Evolutionary conservation across 2,329 filamentous ascomycete species (phyloP).

Genomic region (Aspergillus sp.): DNA sequence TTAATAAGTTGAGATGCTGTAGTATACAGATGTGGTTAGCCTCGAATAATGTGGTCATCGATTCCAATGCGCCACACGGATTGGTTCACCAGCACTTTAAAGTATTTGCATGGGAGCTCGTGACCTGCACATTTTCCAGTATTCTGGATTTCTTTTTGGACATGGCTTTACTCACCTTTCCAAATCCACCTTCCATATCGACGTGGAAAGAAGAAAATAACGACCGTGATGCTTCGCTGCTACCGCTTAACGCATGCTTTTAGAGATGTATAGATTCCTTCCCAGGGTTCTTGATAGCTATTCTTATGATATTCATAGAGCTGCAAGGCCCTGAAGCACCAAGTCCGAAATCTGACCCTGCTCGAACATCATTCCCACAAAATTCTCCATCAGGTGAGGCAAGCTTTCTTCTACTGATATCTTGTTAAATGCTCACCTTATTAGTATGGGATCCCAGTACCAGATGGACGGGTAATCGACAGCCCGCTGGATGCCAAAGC

Average conservation of each 20-base stretch:
- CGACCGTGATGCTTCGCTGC: background rate
- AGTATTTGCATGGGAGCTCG: no score
- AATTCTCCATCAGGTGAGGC: constrained; percentile 17
- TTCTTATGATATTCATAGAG: constrained; percentile 3
- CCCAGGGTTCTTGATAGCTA: background rate
- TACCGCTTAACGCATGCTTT: background rate
- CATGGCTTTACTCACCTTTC: background rate
- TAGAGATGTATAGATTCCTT: background rate
- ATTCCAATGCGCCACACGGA: no score
- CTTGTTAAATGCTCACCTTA: background rate
- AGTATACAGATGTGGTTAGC: no score
- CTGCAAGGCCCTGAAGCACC: constrained; percentile 6
- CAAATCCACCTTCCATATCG: background rate
- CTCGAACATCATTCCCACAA: constrained; percentile 21
- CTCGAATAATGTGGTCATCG: no score
- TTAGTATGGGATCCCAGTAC: constrained; percentile 23
- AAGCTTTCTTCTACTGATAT: background rate
- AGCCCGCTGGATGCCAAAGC: constrained; percentile 16
- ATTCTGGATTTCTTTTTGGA: background rate
- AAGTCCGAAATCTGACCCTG: constrained; percentile 15
- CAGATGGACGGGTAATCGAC: constrained; percentile 17
- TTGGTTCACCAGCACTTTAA: no score
- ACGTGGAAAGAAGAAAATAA: background rate
- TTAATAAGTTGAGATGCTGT: no score
- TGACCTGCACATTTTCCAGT: background rate